These are phyloP conservation scores for Casuarina cunninghamiana DNA, from an alignment of 306 rosid genomes.

Conservation along the genomic window DNA sequence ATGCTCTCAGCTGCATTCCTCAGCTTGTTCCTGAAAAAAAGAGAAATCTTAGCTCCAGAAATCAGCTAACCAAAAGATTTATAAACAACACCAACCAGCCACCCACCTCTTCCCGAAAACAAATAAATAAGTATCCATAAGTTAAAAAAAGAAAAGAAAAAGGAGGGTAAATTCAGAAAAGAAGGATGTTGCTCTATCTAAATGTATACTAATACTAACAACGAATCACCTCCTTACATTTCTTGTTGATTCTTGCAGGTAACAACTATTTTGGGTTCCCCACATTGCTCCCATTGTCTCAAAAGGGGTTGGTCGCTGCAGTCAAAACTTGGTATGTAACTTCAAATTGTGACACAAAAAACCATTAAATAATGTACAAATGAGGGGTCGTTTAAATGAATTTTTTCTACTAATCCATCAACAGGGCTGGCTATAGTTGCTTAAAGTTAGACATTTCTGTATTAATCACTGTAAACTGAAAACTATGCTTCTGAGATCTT, in stretches of 20 bases:
- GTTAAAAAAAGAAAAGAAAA: neutral
- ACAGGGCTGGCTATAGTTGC: conserved; percentile 5
- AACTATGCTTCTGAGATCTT: neutral
- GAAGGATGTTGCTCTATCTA: neutral
- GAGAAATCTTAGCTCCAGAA: conserved; percentile 9
- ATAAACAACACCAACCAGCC: neutral
- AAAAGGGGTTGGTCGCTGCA: conserved; percentile 69
- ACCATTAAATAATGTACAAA: neutral
- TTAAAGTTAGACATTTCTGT: neutral
- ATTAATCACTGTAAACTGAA: neutral
- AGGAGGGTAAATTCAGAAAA: neutral
- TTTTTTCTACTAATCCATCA: neutral
- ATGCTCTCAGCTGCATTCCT: conserved; percentile 69
- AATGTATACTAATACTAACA: conserved; percentile 17
- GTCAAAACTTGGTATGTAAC: conserved; percentile 6
- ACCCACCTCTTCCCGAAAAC: neutral
- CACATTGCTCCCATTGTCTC: conserved; percentile 83
- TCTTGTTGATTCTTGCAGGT: conserved; percentile 88
- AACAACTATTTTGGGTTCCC: conserved; percentile 90
- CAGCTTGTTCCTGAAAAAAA: conserved; percentile 75
- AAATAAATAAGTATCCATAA: too few species aligned
- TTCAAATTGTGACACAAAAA: neutral
- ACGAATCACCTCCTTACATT: conserved; percentile 56
- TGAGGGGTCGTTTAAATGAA: neutral
- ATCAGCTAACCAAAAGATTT: conserved; percentile 11